phyloP scores from a whole-genome alignment of 2,329 filamentous ascomycete genomes.

The Trichoderma breve region DNA sequence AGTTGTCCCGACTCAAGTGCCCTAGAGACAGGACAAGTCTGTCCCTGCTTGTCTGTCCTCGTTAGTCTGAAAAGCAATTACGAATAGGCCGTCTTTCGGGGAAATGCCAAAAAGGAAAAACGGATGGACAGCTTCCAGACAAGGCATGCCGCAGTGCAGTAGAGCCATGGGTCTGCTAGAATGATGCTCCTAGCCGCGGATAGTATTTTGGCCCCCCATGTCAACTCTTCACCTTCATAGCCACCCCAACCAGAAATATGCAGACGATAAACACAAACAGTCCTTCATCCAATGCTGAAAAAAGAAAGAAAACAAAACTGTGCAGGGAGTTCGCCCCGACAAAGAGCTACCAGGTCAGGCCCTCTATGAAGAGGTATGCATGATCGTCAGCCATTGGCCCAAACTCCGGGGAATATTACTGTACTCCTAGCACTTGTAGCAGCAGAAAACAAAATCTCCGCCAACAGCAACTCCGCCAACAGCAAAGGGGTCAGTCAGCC shows the following conservation, averaged over 20 bases:
- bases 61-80: background rate
- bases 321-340: background rate
- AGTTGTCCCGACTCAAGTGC: background rate
- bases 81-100: background rate
- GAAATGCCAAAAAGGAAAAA: conserved; percentile 15
- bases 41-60: background rate
- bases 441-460: conserved; percentile 1
- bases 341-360: background rate
- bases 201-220: background rate
- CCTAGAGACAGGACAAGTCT: background rate
- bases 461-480: background rate
- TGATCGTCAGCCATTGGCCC: background rate
- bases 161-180: background rate
- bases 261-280: background rate
- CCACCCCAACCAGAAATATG: background rate
- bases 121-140: background rate
- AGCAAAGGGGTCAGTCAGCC: background rate
- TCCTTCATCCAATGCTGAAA: background rate
- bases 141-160: background rate
- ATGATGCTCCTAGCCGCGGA: background rate
- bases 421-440: background rate
- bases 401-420: background rate
- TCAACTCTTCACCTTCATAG: background rate
- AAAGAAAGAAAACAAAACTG: background rate
- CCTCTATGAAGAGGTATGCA: background rate